phyloP scores from a whole-genome alignment of 495 filamentous ascomycete genomes.

The Neurospora intermedia region DNA sequence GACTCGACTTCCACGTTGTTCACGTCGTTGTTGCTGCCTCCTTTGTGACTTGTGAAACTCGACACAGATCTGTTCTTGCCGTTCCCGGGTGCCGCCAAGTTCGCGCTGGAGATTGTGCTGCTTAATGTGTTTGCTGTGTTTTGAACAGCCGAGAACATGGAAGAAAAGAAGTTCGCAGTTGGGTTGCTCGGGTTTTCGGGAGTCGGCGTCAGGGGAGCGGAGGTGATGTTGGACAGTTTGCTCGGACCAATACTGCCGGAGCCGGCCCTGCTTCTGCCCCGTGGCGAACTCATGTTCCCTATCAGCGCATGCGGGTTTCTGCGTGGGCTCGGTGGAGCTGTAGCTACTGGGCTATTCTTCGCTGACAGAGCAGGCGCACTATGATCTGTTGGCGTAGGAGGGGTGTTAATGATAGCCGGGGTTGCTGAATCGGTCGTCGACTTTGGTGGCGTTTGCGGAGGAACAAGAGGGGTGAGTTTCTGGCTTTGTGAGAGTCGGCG shows the following conservation, averaged over 20 bases:
- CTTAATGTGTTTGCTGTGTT: slow-evolving; percentile 83
- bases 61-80: slow-evolving; percentile 30
- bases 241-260: slow-evolving; percentile 65
- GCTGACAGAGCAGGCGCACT: slow-evolving; percentile 2
- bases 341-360: not conserved
- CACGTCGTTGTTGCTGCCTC: slow-evolving; percentile 14
- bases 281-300: slow-evolving; percentile 65
- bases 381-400: slow-evolving; percentile 42
- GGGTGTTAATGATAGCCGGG: slow-evolving; percentile 47
- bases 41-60: slow-evolving; percentile 18
- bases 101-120: slow-evolving; percentile 63
- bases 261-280: slow-evolving; percentile 41
- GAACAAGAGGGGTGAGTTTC: slow-evolving; percentile 27
- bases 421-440: slow-evolving; percentile 23
- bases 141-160: slow-evolving; percentile 84
- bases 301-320: slow-evolving; percentile 25
- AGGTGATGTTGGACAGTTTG: slow-evolving; percentile 74
- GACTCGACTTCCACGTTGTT: slow-evolving; percentile 39
- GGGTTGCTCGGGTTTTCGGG: slow-evolving; percentile 36
- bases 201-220: slow-evolving; percentile 64
- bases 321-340: slow-evolving; percentile 21
- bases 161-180: slow-evolving; percentile 73
- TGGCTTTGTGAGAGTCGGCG: slow-evolving; percentile 21
- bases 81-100: slow-evolving; percentile 24
- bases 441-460: slow-evolving; percentile 32